Percentiles rank a stretch among this genome's conserved stretches.
Evolutionary conservation across 306 rosid genomes (phyloP).

Genomic region (Prunus salicina): DNA sequence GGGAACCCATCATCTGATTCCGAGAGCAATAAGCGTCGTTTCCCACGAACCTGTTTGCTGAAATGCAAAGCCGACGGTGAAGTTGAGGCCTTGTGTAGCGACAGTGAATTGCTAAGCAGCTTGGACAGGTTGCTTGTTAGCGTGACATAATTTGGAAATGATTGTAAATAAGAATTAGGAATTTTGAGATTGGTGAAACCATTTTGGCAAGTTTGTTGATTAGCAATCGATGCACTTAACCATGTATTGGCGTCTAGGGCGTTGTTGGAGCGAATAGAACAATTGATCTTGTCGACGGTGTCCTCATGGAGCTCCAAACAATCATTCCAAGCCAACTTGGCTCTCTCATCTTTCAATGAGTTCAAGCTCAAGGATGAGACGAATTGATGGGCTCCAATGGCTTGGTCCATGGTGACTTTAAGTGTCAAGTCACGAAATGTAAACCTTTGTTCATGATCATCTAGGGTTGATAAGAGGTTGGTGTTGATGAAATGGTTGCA

Average conservation of each 20-base stretch:
- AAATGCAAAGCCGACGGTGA: not conserved
- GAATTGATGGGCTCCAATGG: slow-evolving; percentile 49
- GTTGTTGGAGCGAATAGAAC: slow-evolving; percentile 34
- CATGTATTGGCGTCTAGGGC: slow-evolving; percentile 47
- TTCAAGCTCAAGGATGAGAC: slow-evolving; percentile 42
- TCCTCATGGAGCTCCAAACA: slow-evolving; percentile 71
- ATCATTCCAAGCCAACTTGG: slow-evolving; percentile 63
- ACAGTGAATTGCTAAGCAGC: slow-evolving; percentile 69
- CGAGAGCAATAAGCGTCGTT: slow-evolving; percentile 36
- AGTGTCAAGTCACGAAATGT: slow-evolving; percentile 47
- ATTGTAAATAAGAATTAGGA: slow-evolving; percentile 24
- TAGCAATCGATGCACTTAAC: slow-evolving; percentile 76
- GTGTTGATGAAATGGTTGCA: slow-evolving; percentile 47
- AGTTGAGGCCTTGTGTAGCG: slow-evolving; percentile 33
- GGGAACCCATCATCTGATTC: slow-evolving; percentile 32
- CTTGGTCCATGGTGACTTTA: slow-evolving; percentile 61
- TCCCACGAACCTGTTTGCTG: slow-evolving; percentile 29
- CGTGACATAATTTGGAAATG: slow-evolving; percentile 36
- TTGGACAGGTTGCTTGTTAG: slow-evolving; percentile 55
- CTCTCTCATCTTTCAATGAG: slow-evolving; percentile 25
- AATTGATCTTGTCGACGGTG: slow-evolving; percentile 57
- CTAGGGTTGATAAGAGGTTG: slow-evolving; percentile 36
- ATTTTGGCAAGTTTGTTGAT: slow-evolving; percentile 69
- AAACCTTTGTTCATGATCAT: not conserved
- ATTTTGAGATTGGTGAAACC: slow-evolving; percentile 59